phyloP scores from a whole-genome alignment of 192 early-diverging fungal genomes.

The Geranomyces variabilis region DNA sequence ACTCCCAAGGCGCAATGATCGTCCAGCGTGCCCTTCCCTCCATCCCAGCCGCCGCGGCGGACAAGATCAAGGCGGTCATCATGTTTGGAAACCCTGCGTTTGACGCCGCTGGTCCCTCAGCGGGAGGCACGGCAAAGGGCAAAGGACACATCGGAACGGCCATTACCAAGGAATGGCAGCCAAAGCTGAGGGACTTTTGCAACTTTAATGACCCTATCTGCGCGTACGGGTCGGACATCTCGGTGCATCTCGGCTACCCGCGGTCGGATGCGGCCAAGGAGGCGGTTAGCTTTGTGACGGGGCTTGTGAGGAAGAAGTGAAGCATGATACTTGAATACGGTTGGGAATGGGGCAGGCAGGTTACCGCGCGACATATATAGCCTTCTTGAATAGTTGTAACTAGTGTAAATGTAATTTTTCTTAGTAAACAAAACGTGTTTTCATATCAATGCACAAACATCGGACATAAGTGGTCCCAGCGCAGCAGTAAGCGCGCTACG shows the following conservation, averaged over 20 bases:
- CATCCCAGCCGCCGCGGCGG: neutral
- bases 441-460: no score
- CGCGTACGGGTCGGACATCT: neutral
- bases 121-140: slow-evolving; percentile 13
- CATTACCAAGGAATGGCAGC: neutral
- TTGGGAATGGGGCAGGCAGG: no score
- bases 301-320: no score
- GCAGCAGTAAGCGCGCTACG: no score
- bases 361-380: no score
- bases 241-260: slow-evolving; percentile 9
- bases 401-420: no score
- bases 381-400: no score
- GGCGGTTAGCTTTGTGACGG: slow-evolving; percentile 5
- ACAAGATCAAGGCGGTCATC: slow-evolving; percentile 17
- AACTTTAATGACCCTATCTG: slow-evolving; percentile 11
- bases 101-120: neutral
- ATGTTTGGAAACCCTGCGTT: slow-evolving; percentile 26
- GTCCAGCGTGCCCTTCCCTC: neutral
- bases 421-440: no score
- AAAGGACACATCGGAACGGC: neutral
- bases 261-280: neutral
- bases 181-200: slow-evolving; percentile 14
- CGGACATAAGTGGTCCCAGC: no score
- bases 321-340: no score
- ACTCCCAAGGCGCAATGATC: slow-evolving; percentile 29